Conservation (phyloP, 805 yeast species). For the Candida chauliodis region DNA sequence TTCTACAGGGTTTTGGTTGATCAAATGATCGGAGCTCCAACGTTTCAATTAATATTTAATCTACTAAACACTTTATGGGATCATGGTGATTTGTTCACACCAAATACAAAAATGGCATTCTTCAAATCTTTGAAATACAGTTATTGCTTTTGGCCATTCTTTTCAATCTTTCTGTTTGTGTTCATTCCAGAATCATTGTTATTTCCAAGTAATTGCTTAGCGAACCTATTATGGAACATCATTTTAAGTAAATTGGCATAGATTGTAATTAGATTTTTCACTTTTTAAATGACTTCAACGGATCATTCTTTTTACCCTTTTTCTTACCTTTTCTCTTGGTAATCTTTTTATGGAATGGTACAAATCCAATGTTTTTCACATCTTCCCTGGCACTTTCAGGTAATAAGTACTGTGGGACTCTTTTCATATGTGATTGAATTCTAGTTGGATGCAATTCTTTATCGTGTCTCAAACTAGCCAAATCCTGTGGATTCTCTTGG, state of each 20-base stretch:
- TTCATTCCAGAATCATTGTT: slow-evolving; percentile 47
- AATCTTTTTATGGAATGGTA: slow-evolving; percentile 64
- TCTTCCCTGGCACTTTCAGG: slow-evolving; percentile 70
- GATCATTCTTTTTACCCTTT: slow-evolving; percentile 50
- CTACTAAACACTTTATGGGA: slow-evolving; percentile 56
- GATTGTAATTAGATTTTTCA: slow-evolving; percentile 1
- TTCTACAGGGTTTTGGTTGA: slow-evolving; percentile 45
- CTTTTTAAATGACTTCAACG: slow-evolving; percentile 50
- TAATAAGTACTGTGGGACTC: slow-evolving; percentile 87
- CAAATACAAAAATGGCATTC: slow-evolving; percentile 33
- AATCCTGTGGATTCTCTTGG: slow-evolving; percentile 95
- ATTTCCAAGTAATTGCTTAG: slow-evolving; percentile 57
- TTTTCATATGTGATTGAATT: slow-evolving; percentile 78
- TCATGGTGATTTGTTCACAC: slow-evolving; percentile 32
- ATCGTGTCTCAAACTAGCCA: slow-evolving; percentile 86
- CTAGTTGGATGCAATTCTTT: slow-evolving; percentile 81
- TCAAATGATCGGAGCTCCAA: slow-evolving; percentile 53
- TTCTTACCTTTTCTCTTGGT: slow-evolving; percentile 36
- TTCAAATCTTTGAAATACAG: slow-evolving; percentile 49
- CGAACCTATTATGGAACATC: slow-evolving; percentile 54
- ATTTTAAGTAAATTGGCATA: slow-evolving; percentile 36
- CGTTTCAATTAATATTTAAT: slow-evolving; percentile 51
- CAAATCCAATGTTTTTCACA: slow-evolving; percentile 59
- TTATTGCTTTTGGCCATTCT: slow-evolving; percentile 58
- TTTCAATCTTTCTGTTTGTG: slow-evolving; percentile 48